phyloP scores from a whole-genome alignment of 2,329 filamentous ascomycete genomes.

The Alternaria sp. region DNA sequence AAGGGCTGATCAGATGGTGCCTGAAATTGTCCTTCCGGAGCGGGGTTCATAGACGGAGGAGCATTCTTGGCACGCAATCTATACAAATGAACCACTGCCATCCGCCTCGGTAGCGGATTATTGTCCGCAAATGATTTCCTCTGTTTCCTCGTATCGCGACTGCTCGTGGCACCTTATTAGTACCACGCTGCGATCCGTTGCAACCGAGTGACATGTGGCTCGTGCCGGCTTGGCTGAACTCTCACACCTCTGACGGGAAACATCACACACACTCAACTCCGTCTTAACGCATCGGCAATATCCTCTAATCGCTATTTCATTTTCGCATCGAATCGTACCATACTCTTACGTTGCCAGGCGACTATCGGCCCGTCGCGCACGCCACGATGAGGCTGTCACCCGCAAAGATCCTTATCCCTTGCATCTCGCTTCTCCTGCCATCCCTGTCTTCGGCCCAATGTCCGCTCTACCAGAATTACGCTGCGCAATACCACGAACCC shows the following conservation, averaged over 20 bases:
- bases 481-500: conserved; percentile 49
- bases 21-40: not conserved
- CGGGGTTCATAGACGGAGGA: not conserved
- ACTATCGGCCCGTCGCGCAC: not conserved
- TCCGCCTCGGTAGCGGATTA: not conserved
- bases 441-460: conserved; percentile 44
- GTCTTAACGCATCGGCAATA: not conserved
- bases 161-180: not conserved
- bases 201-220: conserved; percentile 1
- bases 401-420: conserved; percentile 1
- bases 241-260: not conserved
- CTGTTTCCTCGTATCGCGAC: not conserved
- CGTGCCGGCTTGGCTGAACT: conserved; percentile 14
- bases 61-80: conserved; percentile 28
- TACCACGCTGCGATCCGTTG: not conserved
- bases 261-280: not conserved
- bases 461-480: conserved; percentile 53
- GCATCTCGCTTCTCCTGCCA: conserved; percentile 13
- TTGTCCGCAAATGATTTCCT: not conserved
- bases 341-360: not conserved
- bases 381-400: conserved; percentile 17
- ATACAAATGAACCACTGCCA: conserved; percentile 9
- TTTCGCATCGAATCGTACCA: not conserved
- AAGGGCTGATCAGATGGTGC: conserved; percentile 27
- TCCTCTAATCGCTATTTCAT: not conserved